phyloP scores from a whole-genome alignment of 257 asterid species.

The Gynochthodes officinalis region DNA sequence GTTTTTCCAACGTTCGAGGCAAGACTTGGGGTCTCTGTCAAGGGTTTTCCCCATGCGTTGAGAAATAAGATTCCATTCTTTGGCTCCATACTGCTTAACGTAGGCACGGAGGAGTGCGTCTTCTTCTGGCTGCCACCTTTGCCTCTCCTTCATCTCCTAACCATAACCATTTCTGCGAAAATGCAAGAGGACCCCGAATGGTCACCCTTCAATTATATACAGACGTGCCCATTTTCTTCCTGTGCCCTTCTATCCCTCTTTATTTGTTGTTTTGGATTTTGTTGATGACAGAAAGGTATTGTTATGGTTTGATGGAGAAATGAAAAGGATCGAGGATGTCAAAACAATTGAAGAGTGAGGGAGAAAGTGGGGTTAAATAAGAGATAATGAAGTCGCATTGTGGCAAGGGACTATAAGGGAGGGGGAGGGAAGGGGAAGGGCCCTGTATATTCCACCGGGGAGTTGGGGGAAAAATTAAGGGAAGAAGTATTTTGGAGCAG shows the following conservation, averaged over 20 bases:
- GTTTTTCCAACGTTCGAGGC: conserved; percentile 74
- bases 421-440: too few species aligned
- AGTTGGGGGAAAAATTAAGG: neutral
- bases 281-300: neutral
- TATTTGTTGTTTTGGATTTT: neutral
- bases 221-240: neutral
- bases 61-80: conserved; percentile 75
- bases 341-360: neutral
- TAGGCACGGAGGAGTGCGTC: conserved; percentile 77
- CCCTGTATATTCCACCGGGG: neutral
- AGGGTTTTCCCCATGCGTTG: conserved; percentile 59
- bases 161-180: conserved; percentile 17
- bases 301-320: conserved; percentile 1
- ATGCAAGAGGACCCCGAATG: neutral
- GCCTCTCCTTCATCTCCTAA: conserved; percentile 69
- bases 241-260: neutral
- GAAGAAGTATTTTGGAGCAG: neutral
- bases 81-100: conserved; percentile 78
- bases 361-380: conserved; percentile 7
- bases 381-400: too few species aligned
- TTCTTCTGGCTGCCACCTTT: conserved; percentile 88
- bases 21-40: conserved; percentile 78
- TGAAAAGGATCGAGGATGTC: neutral
- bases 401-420: too few species aligned
- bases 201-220: neutral